Evolutionary conservation across 768 basidiomycete genomes (phyloP), one percentile per base, ranked within the genome.

Genomic region (Phlebiopsis gigantea): DNA sequence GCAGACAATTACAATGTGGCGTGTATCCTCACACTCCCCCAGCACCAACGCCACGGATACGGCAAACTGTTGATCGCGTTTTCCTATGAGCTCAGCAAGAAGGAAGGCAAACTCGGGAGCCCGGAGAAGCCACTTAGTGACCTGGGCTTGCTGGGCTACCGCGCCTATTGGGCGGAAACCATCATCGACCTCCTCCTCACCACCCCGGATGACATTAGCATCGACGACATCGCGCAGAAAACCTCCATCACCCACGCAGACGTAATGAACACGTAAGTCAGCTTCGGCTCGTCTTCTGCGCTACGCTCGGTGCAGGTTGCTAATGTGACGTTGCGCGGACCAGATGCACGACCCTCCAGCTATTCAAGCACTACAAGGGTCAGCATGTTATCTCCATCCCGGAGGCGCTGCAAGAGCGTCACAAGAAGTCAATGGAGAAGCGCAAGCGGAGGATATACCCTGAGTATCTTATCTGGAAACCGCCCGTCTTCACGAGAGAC

Each of bases 1-100:
- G 89, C 97, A 25, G 97, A 99, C 65, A 92, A 86, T 65, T 99
- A 98, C 79, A 99, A 99, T 71, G 91, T 99, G 54, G 97, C 97
- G 0, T 99, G 97, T 79, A 98, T 99, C 72, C 75, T 98, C 57
- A 94, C 97, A n/a, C 80, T 99, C 42, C 97, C 97, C 5, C 97
- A 99, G 68, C 92, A 98, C 68, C 97, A 99, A 71, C 88, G 96
- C 30, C 87, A 91, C 68, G 95, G 95, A 5, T 97, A 93, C 70
- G 97, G 97, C 56, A 92, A 93, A 69, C 76, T 98, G 25, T 77
- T 99, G 34, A 99, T 99, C 71, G 93, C 98, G 67, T 99, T 99
- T 69, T 96, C 93, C 1, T 99, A 98, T 75, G 94, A 98, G 66
- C 82, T 98, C 31, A 93, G 88, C 77, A 98, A 98, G 78, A 88